Percentiles rank a stretch among this genome's conserved stretches.
phyloP scores from a whole-genome alignment of 1,139 yeast species.

The Yamadazyma buinensis region DNA sequence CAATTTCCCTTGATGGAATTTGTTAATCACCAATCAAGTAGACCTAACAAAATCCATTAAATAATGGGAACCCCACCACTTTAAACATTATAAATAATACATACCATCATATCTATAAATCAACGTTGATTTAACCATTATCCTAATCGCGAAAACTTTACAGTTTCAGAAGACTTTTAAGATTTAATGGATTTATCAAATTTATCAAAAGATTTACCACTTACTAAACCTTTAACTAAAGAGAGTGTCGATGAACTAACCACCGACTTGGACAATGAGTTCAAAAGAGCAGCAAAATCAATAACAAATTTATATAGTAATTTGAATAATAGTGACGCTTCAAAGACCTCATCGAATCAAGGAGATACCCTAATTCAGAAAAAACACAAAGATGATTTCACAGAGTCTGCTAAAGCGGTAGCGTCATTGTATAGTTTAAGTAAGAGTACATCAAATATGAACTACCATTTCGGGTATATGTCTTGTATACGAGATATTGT shows the following conservation, averaged over 20 bases:
- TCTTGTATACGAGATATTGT: constrained; percentile 55
- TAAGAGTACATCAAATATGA: constrained; percentile 37
- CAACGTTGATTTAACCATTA: constrained; percentile 68
- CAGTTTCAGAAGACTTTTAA: constrained; percentile 17
- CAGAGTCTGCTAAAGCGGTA: constrained; percentile 62
- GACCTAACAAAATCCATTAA: no score
- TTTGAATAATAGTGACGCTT: constrained; percentile 11
- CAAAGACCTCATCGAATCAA: no score
- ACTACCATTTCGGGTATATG: constrained; percentile 52
- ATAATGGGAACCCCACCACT: no score
- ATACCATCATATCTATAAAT: constrained; percentile 70
- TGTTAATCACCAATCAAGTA: no score
- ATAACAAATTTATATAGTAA: constrained; percentile 40
- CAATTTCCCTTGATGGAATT: no score
- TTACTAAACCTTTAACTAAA: constrained; percentile 42
- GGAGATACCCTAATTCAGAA: constrained; percentile 2
- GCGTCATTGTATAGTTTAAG: constrained; percentile 58
- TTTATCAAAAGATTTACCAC: constrained; percentile 48
- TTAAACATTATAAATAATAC: no score
- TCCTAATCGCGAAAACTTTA: constrained; percentile 2
- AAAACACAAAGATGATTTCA: constrained; percentile 44
- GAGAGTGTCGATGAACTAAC: constrained; percentile 41
- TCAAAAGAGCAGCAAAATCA: constrained; percentile 44
- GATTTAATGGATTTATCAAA: constrained; percentile 65
- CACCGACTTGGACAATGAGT: constrained; percentile 38